These are phyloP conservation scores for Mycosarcoma mackinlayi DNA, from an alignment of 1,284 basidiomycete genomes.

Conservation along the genomic window DNA sequence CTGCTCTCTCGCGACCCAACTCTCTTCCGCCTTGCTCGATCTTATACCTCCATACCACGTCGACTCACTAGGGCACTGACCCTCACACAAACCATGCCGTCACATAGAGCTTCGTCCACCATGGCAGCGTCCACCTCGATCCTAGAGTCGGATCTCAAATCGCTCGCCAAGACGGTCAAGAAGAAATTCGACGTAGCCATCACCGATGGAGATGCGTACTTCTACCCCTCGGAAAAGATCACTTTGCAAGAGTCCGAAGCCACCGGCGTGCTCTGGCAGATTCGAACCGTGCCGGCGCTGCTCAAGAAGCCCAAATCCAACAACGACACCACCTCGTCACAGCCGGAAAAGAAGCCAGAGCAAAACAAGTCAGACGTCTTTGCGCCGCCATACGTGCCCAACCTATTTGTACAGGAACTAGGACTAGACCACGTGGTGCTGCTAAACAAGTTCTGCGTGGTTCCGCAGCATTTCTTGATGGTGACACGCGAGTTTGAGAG, in stretches of 20 bases:
- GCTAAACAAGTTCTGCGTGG: slow-evolving; percentile 66
- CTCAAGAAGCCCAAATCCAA: slow-evolving; percentile 56
- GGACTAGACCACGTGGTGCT: slow-evolving; percentile 51
- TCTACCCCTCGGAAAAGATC: slow-evolving; percentile 56
- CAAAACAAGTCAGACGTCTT: slow-evolving; percentile 64
- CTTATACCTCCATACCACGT: not conserved
- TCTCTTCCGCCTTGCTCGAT: not conserved
- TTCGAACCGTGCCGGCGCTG: slow-evolving; percentile 62
- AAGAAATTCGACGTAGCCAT: slow-evolving; percentile 53
- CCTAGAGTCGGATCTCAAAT: slow-evolving; percentile 28
- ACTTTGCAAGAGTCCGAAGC: slow-evolving; percentile 25
- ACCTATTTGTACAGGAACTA: slow-evolving; percentile 57
- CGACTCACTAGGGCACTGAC: not conserved
- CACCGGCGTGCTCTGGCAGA: slow-evolving; percentile 45
- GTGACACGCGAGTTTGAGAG: slow-evolving; percentile 60
- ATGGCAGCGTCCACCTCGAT: slow-evolving; percentile 18
- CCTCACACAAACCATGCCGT: too few species aligned
- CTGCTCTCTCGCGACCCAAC: not conserved
- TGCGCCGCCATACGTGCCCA: slow-evolving; percentile 66
- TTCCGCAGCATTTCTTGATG: slow-evolving; percentile 64
- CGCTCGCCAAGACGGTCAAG: slow-evolving; percentile 43
- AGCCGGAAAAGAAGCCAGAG: slow-evolving; percentile 17
- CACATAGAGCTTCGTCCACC: not conserved
- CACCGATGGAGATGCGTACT: slow-evolving; percentile 55
- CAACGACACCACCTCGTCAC: not conserved